These are phyloP conservation scores for Shiraia bambusicola DNA, from an alignment of 2,329 filamentous ascomycete species.

Conservation along the genomic window DNA sequence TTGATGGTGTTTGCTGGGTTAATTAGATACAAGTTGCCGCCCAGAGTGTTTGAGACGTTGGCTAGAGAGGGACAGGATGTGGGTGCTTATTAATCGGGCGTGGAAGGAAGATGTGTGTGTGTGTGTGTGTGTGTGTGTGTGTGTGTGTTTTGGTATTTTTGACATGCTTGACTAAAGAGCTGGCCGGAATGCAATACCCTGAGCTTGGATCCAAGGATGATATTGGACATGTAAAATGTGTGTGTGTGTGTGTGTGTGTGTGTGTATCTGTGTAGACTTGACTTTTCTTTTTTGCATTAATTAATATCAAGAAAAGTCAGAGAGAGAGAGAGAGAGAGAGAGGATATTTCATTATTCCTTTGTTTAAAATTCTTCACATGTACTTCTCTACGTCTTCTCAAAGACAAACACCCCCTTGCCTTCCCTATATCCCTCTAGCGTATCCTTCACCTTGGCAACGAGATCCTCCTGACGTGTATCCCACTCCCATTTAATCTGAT, in stretches of 20 bases:
- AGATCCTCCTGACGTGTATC: slow-evolving; percentile 71
- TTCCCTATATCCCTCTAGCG: slow-evolving; percentile 77
- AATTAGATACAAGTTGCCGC: slow-evolving; percentile 86
- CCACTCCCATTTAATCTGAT: slow-evolving; percentile 80
- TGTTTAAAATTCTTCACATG: background rate
- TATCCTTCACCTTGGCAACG: slow-evolving; percentile 74
- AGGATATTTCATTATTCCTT: background rate
- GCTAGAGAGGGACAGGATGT: slow-evolving; percentile 66
- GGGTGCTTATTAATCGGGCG: slow-evolving; percentile 26
- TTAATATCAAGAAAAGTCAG: too few species aligned
- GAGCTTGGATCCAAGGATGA: too few species aligned
- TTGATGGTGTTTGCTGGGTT: slow-evolving; percentile 92
- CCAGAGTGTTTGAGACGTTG: slow-evolving; percentile 83
- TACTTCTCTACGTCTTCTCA: slow-evolving; percentile 43
- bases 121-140: too few species aligned
- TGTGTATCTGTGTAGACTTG: too few species aligned
- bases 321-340: too few species aligned
- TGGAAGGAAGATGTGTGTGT: too few species aligned
- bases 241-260: too few species aligned
- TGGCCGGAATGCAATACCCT: too few species aligned
- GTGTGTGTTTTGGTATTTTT: too few species aligned
- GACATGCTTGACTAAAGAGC: too few species aligned
- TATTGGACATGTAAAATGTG: too few species aligned
- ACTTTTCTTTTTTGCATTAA: too few species aligned
- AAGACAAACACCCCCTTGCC: slow-evolving; percentile 93